Base-by-base conservation (phyloP, 805 yeast genomes). In the Ogataea siamensis region DNA sequence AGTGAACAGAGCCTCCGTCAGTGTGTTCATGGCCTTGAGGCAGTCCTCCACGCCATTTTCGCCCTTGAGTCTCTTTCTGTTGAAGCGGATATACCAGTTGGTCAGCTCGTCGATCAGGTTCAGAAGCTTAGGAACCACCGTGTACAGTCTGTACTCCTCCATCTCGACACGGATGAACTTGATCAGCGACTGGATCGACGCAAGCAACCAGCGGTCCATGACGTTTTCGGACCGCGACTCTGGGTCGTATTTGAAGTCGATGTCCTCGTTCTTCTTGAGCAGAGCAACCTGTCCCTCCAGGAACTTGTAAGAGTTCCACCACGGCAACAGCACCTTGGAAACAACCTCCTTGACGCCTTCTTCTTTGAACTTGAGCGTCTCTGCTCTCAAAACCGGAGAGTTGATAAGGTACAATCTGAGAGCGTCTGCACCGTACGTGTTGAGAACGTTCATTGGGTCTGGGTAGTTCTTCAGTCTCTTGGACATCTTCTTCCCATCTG, bases 401-500 rank as follows among this genome's bases (percentile, higher is more conserved):
- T 91, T 93, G 68, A 93, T 93, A 68, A 93, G 76, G 63, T 93
- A 93, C 58, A 93, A 73, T 67, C 99, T 83, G 58, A 93, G 73
- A 19, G 99, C 96, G 71, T 93, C 99, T 30, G 99, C 96, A 73
- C 99, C 99, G 58, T 87, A 89, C 60, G 80, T 81, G 50, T 85
- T 75, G 60, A 93, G 74, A 45, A 93, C 82, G 49, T 77, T 65
- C 49, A 68, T 73, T 49, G 99, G 98, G 68, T 93, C 97, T 47
- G 99, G 99, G 65, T 93, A 93, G 67, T 93, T 93, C 74, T 93
- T 89, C 61, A 93, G 79, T 57, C 98, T 83, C 74, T 93, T 93
- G 29, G 99, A 93, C 99, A 93, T 93, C 73, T 93, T 93, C 71
- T 89, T 93, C 66, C 99, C 99, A 62, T 93, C 99, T 30, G 93